Evolutionary conservation across 2,329 filamentous ascomycete genomes (phyloP).

Genomic region (Colletotrichum scovillei): DNA sequence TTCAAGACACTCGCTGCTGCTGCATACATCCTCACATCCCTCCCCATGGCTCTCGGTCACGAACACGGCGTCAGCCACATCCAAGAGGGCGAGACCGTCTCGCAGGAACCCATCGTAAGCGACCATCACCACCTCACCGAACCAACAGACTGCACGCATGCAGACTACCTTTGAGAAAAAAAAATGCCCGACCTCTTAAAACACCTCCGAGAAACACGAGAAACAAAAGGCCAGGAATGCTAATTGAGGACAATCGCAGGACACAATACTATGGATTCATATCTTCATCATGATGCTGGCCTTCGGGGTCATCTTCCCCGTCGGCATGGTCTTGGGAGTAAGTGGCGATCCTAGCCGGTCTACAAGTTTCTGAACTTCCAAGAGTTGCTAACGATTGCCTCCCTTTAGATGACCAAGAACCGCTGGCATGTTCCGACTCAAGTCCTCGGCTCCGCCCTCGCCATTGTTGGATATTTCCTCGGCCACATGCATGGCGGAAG

Average conservation of each 20-base stretch:
- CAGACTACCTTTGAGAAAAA: neutral
- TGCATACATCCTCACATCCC: constrained; percentile 28
- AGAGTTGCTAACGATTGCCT: constrained; percentile 28
- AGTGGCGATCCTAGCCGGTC: constrained; percentile 44
- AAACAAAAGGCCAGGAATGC: constrained; percentile 30
- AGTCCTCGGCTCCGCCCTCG: constrained; percentile 77
- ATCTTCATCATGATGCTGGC: constrained; percentile 88
- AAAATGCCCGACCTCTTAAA: neutral
- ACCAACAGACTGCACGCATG: neutral
- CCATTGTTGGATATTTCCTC: constrained; percentile 87
- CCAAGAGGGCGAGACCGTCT: constrained; percentile 75
- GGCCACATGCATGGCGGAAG: constrained; percentile 92
- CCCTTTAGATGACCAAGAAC: constrained; percentile 80
- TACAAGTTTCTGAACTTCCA: neutral
- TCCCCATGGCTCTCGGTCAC: constrained; percentile 49
- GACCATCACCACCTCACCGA: neutral
- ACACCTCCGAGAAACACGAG: neutral
- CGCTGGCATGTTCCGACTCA: constrained; percentile 96
- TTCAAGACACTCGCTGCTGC: constrained; percentile 6
- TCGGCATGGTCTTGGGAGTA: constrained; percentile 95
- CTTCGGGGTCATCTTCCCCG: constrained; percentile 92
- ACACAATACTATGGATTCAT: constrained; percentile 91
- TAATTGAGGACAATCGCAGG: constrained; percentile 59
- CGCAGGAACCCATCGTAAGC: constrained; percentile 78
- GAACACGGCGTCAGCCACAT: constrained; percentile 67